Conservation (phyloP, 2,329 filamentous ascomycete genomes). For the Fusarium metavorans region DNA sequence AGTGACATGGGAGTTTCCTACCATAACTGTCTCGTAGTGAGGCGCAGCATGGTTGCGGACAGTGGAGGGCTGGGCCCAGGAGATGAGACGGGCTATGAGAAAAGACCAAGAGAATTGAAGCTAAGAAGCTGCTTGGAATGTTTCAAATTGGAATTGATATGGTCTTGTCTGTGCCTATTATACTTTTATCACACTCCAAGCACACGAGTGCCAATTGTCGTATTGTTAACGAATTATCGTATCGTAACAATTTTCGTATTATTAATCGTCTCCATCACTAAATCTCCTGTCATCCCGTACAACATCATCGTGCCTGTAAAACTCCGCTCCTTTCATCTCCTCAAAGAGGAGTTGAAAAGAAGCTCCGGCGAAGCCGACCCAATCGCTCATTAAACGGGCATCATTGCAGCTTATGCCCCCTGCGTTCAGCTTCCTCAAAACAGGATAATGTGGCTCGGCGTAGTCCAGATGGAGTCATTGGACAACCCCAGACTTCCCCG, state of each 20-base stretch:
- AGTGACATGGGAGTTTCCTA: neutral
- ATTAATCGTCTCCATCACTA: neutral
- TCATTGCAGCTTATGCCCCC: neutral
- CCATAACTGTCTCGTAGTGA: neutral
- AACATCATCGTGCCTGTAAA: neutral
- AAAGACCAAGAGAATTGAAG: neutral
- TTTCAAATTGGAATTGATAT: neutral
- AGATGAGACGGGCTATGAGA: neutral
- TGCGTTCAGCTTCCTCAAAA: neutral
- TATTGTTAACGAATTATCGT: neutral
- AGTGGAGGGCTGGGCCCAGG: neutral
- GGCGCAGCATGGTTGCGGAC: neutral
- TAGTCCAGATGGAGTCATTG: neutral
- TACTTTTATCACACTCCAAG: neutral
- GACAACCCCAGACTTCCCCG: neutral
- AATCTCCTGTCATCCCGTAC: neutral
- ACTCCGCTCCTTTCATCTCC: no score
- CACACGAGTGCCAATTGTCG: neutral
- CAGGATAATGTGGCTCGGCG: neutral
- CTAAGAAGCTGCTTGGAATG: neutral
- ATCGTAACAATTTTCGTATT: neutral
- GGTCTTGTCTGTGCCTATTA: neutral
- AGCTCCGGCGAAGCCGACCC: neutral
- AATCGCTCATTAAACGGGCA: neutral
- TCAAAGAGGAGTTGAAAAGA: neutral